phyloP scores from a whole-genome alignment of 2,329 filamentous ascomycete species.

The Cercospora sp. region DNA sequence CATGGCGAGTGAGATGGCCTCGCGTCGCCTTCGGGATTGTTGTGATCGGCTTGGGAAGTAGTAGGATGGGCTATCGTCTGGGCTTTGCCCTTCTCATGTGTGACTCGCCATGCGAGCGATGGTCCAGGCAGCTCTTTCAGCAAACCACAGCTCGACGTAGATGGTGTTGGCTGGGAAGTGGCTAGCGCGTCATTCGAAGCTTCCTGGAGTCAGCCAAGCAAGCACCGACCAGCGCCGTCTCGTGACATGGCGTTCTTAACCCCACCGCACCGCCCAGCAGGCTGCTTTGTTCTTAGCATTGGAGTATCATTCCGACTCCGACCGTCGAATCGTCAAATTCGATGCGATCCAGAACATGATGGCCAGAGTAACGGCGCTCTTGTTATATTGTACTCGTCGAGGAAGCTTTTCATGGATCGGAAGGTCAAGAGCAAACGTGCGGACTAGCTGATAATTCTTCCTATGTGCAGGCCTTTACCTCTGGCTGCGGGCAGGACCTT shows the following conservation, averaged over 20 bases:
- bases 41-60: neutral
- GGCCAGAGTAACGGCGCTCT: too few relatives aligned
- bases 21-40: neutral
- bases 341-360: too few relatives aligned
- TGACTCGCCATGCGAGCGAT: slow-evolving; percentile 2
- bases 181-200: slow-evolving; percentile 7
- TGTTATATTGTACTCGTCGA: too few relatives aligned
- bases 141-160: neutral
- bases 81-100: neutral
- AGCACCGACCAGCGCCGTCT: neutral
- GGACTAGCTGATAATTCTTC: too few relatives aligned
- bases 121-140: slow-evolving; percentile 4
- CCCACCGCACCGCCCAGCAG: neutral
- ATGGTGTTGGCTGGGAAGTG: slow-evolving; percentile 3
- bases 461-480: too few relatives aligned
- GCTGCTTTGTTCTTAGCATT: too few relatives aligned
- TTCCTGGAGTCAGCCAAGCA: neutral
- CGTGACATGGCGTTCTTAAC: neutral
- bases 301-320: too few relatives aligned
- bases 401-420: too few relatives aligned
- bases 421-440: too few relatives aligned
- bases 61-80: neutral
- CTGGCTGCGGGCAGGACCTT: too few relatives aligned
- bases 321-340: too few relatives aligned
- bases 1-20: slow-evolving; percentile 23